Conservation (phyloP, 768 basidiomycete species). For the Termitomyces titanicus region DNA sequence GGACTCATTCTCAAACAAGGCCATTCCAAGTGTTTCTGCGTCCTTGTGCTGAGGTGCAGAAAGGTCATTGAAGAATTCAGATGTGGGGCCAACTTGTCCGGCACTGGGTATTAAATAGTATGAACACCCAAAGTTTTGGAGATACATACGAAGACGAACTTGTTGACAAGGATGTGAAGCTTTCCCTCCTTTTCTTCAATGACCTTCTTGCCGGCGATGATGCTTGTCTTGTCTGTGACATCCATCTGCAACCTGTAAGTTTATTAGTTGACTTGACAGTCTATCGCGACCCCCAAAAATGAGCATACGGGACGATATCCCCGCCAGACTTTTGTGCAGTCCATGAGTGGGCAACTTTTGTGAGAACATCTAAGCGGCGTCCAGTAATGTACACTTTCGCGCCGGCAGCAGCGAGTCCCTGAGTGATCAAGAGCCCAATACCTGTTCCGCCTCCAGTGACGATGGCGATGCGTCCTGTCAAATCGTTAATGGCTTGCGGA, state of each 20-base stretch:
- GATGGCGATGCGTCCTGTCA: constrained; percentile 54
- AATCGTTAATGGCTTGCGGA: constrained; percentile 41
- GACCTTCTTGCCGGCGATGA: constrained; percentile 46
- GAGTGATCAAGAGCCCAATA: constrained; percentile 62
- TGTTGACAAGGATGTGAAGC: constrained; percentile 79
- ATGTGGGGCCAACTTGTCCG: constrained; percentile 66
- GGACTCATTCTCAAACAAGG: constrained; percentile 66
- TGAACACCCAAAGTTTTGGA: neutral
- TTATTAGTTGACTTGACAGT: neutral
- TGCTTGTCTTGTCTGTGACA: constrained; percentile 66
- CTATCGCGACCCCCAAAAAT: neutral
- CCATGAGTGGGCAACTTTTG: constrained; percentile 50
- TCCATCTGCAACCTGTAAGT: constrained; percentile 56
- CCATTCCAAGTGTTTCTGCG: constrained; percentile 61
- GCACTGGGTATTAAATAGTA: constrained; percentile 43
- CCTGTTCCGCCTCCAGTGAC: constrained; percentile 55
- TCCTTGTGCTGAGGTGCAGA: constrained; percentile 56
- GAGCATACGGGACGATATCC: constrained; percentile 52
- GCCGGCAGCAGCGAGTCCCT: constrained; percentile 71
- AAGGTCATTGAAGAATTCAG: constrained; percentile 54
- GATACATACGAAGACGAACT: constrained; percentile 40
- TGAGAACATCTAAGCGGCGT: constrained; percentile 60
- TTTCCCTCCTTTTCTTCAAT: constrained; percentile 62
- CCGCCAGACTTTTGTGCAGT: constrained; percentile 41
- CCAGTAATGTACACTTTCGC: constrained; percentile 82